Evolutionary conservation across 495 filamentous ascomycete species (phyloP).

Genomic region (Tuber indicum): DNA sequence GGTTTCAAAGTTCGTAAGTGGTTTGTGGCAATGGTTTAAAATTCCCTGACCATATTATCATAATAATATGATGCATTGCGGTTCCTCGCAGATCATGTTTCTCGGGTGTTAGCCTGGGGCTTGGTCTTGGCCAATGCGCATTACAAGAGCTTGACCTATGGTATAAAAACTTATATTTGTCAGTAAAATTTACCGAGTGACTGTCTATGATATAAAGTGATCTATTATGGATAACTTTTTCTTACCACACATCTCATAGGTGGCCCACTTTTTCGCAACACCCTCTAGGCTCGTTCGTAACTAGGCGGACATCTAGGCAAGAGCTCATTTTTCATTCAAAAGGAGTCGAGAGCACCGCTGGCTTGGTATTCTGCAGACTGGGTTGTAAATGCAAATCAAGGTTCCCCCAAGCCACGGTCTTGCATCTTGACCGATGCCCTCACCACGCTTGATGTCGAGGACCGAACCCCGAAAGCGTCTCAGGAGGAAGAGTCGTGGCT

Average conservation of each 20-base stretch:
- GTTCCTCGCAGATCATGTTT: neutral
- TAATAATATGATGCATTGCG: neutral
- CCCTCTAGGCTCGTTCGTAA: neutral
- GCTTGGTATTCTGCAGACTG: neutral
- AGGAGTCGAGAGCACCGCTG: neutral
- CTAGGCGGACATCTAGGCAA: neutral
- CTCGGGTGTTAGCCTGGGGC: neutral
- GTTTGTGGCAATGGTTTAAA: neutral
- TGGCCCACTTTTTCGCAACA: neutral
- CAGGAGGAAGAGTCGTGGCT: neutral
- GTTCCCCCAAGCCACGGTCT: neutral
- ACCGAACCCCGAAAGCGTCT: neutral
- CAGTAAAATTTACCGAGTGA: neutral
- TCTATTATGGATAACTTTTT: neutral
- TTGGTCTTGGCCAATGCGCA: neutral
- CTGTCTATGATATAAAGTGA: neutral
- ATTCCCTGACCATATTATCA: neutral
- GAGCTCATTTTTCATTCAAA: neutral
- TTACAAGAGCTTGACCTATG: neutral
- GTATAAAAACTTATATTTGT: neutral
- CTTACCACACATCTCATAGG: neutral
- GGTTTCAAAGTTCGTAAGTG: neutral
- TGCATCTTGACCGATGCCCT: neutral
- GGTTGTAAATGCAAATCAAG: neutral
- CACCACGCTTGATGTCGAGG: neutral